Conservation (phyloP, 139 green algal genomes). For the Chlorella sp. region DNA sequence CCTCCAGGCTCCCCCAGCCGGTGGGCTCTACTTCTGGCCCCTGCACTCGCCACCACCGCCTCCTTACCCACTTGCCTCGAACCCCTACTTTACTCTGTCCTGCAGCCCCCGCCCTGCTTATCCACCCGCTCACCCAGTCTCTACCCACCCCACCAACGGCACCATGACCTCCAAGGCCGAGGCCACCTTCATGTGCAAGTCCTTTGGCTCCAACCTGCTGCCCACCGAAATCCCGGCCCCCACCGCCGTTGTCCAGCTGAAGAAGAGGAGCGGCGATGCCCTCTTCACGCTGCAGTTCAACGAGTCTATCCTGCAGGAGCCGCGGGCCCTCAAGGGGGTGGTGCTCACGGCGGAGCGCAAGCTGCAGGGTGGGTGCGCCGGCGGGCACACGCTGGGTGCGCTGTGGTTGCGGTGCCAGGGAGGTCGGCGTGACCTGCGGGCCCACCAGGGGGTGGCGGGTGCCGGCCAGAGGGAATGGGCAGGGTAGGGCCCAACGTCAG, state of each 20-base stretch:
- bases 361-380: not conserved
- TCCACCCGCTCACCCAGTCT: not conserved
- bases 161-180: constrained; percentile 34
- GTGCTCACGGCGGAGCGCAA: constrained; percentile 31
- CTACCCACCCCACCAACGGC: too few relatives aligned
- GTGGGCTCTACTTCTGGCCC: too few relatives aligned
- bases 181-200: constrained; percentile 12
- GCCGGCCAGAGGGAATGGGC: too few relatives aligned
- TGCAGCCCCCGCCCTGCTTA: not conserved
- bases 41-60: too few relatives aligned
- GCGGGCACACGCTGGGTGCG: not conserved
- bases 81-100: too few relatives aligned
- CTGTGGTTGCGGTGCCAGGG: not conserved
- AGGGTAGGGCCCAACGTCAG: too few relatives aligned
- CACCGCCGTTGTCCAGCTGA: constrained; percentile 18
- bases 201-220: constrained; percentile 12
- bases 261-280: constrained; percentile 34
- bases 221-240: not conserved
- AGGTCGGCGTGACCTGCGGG: not conserved
- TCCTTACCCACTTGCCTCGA: too few relatives aligned
- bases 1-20: too few relatives aligned
- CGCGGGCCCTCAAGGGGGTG: constrained; percentile 3
- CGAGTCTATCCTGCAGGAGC: constrained; percentile 34
- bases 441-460: too few relatives aligned
- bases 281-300: constrained; percentile 25